Percentiles rank a stretch among this genome's conserved stretches.
Conservation (phyloP, 768 basidiomycete species). For the Russula sp. region DNA sequence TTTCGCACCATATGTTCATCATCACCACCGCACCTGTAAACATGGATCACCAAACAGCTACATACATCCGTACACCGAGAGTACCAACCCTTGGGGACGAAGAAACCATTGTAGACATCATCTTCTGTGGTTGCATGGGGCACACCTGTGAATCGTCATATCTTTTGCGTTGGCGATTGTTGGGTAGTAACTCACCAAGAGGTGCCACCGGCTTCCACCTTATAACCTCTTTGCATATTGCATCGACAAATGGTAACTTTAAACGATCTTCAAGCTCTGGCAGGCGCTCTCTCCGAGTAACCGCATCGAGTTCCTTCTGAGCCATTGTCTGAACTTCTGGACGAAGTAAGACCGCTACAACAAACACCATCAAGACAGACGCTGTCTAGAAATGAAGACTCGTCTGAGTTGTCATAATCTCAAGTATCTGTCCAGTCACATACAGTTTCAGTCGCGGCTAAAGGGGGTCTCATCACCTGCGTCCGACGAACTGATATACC, state of each 20-base stretch:
- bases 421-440: background rate
- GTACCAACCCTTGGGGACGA: conserved; percentile 24
- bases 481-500: background rate
- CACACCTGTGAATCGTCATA: conserved; percentile 4
- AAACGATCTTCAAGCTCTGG: conserved; percentile 5
- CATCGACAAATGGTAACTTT: conserved; percentile 3
- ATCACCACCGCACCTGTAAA: conserved; percentile 25
- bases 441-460: conserved; percentile 21
- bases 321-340: background rate
- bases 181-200: conserved; percentile 18
- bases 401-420: background rate
- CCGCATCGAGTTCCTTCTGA: background rate
- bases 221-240: conserved; percentile 1
- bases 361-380: background rate
- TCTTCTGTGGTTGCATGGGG: conserved; percentile 26
- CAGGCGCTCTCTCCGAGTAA: conserved; percentile 1
- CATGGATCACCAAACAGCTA: background rate
- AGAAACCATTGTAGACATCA: conserved; percentile 29
- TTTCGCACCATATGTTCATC: conserved; percentile 28
- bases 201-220: conserved; percentile 27
- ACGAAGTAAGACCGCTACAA: background rate
- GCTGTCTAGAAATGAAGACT: background rate
- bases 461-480: background rate
- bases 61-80: background rate
- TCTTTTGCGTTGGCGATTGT: no score